Conservation (phyloP, 129 eudicot genomes). For the Arctium lappa region DNA sequence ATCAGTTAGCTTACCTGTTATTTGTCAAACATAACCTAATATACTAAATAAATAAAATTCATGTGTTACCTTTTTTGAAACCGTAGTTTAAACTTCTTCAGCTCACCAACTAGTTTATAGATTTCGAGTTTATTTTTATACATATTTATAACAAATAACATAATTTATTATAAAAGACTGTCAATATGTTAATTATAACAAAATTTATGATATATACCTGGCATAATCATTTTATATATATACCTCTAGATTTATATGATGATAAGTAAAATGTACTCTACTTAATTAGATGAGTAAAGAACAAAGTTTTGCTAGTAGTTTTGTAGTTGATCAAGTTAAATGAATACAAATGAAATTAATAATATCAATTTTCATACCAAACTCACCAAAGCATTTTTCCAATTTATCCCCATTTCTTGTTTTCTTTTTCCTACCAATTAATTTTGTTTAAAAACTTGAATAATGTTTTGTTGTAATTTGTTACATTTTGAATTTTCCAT, state of each 20-base stretch:
- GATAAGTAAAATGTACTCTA: not conserved
- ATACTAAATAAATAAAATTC: no score
- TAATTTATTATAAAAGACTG: no score
- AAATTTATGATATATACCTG: no score
- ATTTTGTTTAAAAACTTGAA: not conserved
- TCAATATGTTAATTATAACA: no score
- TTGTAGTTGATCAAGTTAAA: not conserved
- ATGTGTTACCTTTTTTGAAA: no score
- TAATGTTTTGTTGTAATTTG: not conserved
- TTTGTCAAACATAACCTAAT: no score
- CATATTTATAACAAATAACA: no score
- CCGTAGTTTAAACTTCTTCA: no score
- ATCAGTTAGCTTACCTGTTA: no score
- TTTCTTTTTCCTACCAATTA: constrained; percentile 18
- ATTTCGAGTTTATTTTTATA: no score
- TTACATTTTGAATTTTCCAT: not conserved
- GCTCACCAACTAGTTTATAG: no score
- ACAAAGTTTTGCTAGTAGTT: not conserved
- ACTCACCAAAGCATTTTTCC: constrained; percentile 20
- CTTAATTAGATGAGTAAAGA: not conserved
- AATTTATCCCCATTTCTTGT: not conserved
- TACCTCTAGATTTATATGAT: not conserved
- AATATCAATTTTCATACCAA: constrained; percentile 12
- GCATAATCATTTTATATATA: no score
- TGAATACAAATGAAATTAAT: not conserved